A percentile compares a stretch with the other conserved stretches of the same genome.
Conservation (phyloP, 805 yeast species). For the Allodekkera sacchari region DNA sequence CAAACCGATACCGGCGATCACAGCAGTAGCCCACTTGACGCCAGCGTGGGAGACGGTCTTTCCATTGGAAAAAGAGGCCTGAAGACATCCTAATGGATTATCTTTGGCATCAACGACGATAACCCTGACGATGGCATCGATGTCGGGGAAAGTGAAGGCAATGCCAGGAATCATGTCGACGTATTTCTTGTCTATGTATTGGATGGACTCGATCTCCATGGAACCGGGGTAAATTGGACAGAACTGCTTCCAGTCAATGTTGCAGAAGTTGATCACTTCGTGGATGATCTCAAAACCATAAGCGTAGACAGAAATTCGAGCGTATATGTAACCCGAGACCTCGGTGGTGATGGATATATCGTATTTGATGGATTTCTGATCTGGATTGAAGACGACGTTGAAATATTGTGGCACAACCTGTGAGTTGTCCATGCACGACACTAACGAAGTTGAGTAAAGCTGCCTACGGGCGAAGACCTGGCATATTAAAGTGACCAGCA, state of each 20-base stretch:
- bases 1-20: slow-evolving; percentile 81
- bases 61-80: slow-evolving; percentile 66
- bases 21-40: slow-evolving; percentile 92
- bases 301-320: slow-evolving; percentile 70
- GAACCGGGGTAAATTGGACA: slow-evolving; percentile 84
- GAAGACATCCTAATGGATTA: slow-evolving; percentile 60
- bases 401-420: slow-evolving; percentile 66
- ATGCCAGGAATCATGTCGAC: slow-evolving; percentile 66
- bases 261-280: slow-evolving; percentile 54
- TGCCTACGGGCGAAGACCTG: slow-evolving; percentile 23
- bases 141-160: slow-evolving; percentile 79
- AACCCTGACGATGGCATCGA: slow-evolving; percentile 70
- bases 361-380: slow-evolving; percentile 56
- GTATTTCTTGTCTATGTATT: slow-evolving; percentile 44
- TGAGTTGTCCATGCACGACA: slow-evolving; percentile 76
- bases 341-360: slow-evolving; percentile 63
- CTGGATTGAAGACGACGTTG: slow-evolving; percentile 70
- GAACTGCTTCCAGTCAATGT: slow-evolving; percentile 70
- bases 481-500: slow-evolving; percentile 3
- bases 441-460: slow-evolving; percentile 65
- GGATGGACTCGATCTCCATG: slow-evolving; percentile 65
- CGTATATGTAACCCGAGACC: slow-evolving; percentile 56
- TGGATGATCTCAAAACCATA: slow-evolving; percentile 73
- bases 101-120: slow-evolving; percentile 28
- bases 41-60: slow-evolving; percentile 73